phyloP scores from a whole-genome alignment of 1,284 basidiomycete species.

The Marasmius oreades region DNA sequence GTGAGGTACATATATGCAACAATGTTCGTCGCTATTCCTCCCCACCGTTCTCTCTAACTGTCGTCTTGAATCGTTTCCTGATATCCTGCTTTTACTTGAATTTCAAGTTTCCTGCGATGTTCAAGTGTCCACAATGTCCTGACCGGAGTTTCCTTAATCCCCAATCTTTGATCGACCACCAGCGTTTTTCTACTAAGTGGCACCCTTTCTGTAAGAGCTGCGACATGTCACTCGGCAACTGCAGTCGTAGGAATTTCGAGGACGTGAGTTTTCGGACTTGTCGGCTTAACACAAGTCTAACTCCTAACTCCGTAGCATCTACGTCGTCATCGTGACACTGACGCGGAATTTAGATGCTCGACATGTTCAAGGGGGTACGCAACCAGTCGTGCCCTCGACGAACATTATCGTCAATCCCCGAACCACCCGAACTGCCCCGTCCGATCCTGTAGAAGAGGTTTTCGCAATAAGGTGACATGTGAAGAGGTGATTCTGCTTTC shows the following conservation, averaged over 20 bases:
- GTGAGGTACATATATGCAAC: background rate
- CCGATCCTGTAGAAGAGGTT: background rate
- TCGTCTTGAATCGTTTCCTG: background rate
- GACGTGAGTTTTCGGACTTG: background rate
- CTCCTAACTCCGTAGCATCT: background rate
- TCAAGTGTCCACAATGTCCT: background rate
- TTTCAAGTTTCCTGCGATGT: background rate
- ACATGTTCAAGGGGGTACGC: background rate
- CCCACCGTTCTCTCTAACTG: background rate
- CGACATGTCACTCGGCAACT: background rate
- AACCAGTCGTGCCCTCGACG: background rate
- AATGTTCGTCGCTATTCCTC: background rate
- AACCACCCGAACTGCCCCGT: background rate
- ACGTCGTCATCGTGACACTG: background rate
- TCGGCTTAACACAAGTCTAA: too few species aligned
- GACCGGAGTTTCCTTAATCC: background rate
- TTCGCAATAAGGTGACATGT: background rate
- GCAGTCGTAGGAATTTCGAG: background rate
- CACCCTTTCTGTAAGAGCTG: background rate
- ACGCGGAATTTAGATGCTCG: background rate
- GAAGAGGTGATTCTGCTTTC: background rate
- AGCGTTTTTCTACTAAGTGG: background rate
- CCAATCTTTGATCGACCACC: background rate
- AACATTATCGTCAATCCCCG: constrained; percentile 1
- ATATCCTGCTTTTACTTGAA: background rate